Percentiles rank a stretch among this genome's conserved stretches.
These are phyloP conservation scores for Hypholoma sublateritium DNA, from an alignment of 768 basidiomycete species.

Conservation along the genomic window DNA sequence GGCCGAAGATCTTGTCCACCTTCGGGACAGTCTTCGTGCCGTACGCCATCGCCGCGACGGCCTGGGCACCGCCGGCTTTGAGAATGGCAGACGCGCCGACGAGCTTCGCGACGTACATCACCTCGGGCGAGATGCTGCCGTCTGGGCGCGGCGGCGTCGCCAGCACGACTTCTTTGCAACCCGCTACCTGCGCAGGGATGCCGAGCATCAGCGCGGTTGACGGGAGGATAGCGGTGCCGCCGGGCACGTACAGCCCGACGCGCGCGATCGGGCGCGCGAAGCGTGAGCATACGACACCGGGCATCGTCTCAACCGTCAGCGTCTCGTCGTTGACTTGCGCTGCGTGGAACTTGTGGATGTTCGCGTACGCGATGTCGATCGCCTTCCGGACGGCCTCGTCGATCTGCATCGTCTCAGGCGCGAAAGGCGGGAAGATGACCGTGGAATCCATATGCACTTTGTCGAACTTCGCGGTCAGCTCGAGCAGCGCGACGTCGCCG, in stretches of 20 bases:
- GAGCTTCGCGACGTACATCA: slow-evolving; percentile 92
- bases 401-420: slow-evolving; percentile 60
- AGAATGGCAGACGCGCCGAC: slow-evolving; percentile 90
- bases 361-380: slow-evolving; percentile 88
- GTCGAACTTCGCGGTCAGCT: slow-evolving; percentile 93
- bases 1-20: slow-evolving; percentile 99
- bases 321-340: slow-evolving; percentile 76
- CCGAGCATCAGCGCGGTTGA: slow-evolving; percentile 98
- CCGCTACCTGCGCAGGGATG: slow-evolving; percentile 96
- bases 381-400: slow-evolving; percentile 68
- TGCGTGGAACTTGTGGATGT: slow-evolving; percentile 89
- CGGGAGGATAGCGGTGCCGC: slow-evolving; percentile 94
- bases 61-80: slow-evolving; percentile 96
- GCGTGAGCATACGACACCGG: slow-evolving; percentile 93
- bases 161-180: slow-evolving; percentile 87
- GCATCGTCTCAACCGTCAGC: slow-evolving; percentile 93
- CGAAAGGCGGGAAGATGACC: slow-evolving; percentile 78
- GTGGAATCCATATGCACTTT: slow-evolving; percentile 70
- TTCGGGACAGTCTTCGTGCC: slow-evolving; percentile 95
- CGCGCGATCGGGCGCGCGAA: slow-evolving; percentile 95
- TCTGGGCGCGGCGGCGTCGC: slow-evolving; percentile 95
- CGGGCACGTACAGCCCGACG: slow-evolving; percentile 96
- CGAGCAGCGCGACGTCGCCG: slow-evolving; percentile 85
- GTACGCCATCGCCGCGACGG: slow-evolving; percentile 94
- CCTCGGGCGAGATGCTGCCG: slow-evolving; percentile 93